Conservation (phyloP, 2,329 filamentous ascomycete genomes). For the Cadophora luteo-olivacea region DNA sequence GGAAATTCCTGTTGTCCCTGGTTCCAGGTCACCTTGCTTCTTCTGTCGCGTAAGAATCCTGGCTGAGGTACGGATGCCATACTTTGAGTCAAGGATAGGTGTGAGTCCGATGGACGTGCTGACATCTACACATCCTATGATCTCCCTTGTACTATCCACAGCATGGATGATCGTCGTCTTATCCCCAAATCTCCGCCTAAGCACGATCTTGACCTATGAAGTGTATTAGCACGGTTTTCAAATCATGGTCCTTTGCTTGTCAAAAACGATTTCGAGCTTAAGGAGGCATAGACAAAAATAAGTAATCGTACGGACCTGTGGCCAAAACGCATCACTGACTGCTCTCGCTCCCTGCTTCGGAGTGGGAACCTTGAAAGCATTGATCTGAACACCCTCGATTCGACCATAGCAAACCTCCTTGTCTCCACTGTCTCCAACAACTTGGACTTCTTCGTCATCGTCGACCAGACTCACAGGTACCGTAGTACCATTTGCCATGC, state of each 20-base stretch:
- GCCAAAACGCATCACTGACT: conserved; percentile 67
- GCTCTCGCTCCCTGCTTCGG: conserved; percentile 68
- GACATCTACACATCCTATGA: conserved; percentile 79
- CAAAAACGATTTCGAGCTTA: too few relatives aligned
- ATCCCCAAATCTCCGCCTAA: conserved; percentile 65
- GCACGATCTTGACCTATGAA: conserved; percentile 67
- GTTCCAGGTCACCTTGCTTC: conserved; percentile 62
- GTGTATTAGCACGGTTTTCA: neutral
- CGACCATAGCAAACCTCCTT: conserved; percentile 84
- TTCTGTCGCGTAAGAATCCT: conserved; percentile 73
- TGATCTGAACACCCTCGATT: conserved; percentile 70
- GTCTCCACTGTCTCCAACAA: conserved; percentile 64
- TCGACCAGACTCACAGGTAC: conserved; percentile 47
- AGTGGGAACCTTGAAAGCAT: conserved; percentile 71
- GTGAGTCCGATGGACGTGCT: conserved; percentile 71
- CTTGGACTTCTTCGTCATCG: conserved; percentile 61
- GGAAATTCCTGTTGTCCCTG: conserved; percentile 65
- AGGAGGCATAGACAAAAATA: neutral
- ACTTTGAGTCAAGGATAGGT: conserved; percentile 73
- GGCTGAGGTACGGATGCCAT: conserved; percentile 73
- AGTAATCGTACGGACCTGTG: conserved; percentile 48
- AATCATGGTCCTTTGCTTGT: neutral
- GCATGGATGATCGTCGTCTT: conserved; percentile 70
- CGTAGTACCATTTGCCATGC: conserved; percentile 40
- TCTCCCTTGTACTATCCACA: conserved; percentile 71